Base-by-base conservation (phyloP, 2,329 filamentous ascomycete genomes). In the Neonectria neomacrospora region DNA sequence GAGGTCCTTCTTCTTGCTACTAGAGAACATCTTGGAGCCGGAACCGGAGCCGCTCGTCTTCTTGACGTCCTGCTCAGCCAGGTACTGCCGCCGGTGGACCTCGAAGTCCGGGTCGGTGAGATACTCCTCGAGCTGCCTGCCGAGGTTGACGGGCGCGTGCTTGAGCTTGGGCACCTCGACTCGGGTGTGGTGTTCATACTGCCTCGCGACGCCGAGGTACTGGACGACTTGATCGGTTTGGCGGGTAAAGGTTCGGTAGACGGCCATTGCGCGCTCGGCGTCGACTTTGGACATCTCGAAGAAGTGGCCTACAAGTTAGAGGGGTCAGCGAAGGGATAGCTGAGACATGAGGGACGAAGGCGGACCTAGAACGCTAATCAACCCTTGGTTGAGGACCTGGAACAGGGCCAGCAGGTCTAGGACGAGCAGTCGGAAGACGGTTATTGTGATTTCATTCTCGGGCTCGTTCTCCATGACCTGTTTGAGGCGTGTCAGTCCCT, bases 261-360 rank as follows among this genome's bases (percentile, higher is more conserved):
- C 95, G 64, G 89, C 86, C 80, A 99, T 88, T 61, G 96, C 94
- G 67, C 94, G 88, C 77, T 97, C 93, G 63, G 96, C 96, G 79
- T 99, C 96, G 26, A 92, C 86, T 74, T 92, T 93, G 54, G 96
- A 97, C 91, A 99, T 95, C 81, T 99, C 96, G 73, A 99, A 99
- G 79, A 98, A 99, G 79, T 96, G 93, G 72, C 96, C 94, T 96
- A 67, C 32, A 23, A 45, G 9, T 11, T 67, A 75, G 50, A 65
- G 59, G 53, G 37, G 57, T 69, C 58, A 63, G 64, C 67, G 28
- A 59, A 51, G 18, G 37, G 45, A 47, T 26, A 42, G 34, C 39
- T 60, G 59, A 65, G 63, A 64, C 65, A 62, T 45, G 47, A 44
- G 52, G 54, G 56, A 60, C 51, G 55, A 37, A 23, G 55, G 75